phyloP scores from a whole-genome alignment of 345 rosid genomes.

The Aegle marmelos region DNA sequence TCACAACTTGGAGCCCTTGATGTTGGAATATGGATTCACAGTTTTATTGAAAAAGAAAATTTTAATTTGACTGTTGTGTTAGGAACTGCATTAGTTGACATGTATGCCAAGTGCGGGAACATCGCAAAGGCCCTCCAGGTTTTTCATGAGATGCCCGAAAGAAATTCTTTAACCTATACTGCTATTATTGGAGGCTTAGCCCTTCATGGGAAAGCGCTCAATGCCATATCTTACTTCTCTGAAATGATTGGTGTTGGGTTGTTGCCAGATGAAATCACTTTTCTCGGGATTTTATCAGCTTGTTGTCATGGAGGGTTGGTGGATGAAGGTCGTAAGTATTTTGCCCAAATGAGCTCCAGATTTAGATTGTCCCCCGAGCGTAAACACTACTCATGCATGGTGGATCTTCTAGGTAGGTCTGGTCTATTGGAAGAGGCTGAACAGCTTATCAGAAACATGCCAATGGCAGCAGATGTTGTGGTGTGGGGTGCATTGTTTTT shows the following conservation, averaged over 20 bases:
- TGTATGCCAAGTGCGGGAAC: slow-evolving; percentile 90
- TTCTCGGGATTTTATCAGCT: slow-evolving; percentile 73
- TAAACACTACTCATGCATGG: slow-evolving; percentile 91
- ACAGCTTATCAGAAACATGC: slow-evolving; percentile 63
- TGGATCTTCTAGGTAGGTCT: slow-evolving; percentile 83
- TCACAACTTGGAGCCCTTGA: slow-evolving; percentile 90
- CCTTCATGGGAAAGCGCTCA: slow-evolving; percentile 57
- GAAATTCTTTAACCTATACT: slow-evolving; percentile 81
- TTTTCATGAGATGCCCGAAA: slow-evolving; percentile 56
- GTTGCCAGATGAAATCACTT: slow-evolving; percentile 80
- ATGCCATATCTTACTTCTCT: slow-evolving; percentile 64
- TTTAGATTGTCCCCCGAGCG: slow-evolving; percentile 51
- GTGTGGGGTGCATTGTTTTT: slow-evolving; percentile 86
- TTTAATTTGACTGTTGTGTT: slow-evolving; percentile 55
- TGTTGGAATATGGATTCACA: slow-evolving; percentile 81
- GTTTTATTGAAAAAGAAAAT: slow-evolving; percentile 53
- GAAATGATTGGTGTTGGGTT: slow-evolving; percentile 63
- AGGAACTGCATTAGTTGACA: slow-evolving; percentile 79
- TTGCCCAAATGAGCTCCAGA: slow-evolving; percentile 60
- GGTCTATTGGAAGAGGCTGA: slow-evolving; percentile 78
- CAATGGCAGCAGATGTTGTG: slow-evolving; percentile 66
- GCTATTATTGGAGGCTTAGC: slow-evolving; percentile 76
- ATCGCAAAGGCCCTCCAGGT: slow-evolving; percentile 61
- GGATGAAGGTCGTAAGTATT: slow-evolving; percentile 61
- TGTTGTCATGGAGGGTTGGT: slow-evolving; percentile 92